Evolutionary conservation across 2,329 filamentous ascomycete species (phyloP).

Genomic region (Huntiella abstrusa): DNA sequence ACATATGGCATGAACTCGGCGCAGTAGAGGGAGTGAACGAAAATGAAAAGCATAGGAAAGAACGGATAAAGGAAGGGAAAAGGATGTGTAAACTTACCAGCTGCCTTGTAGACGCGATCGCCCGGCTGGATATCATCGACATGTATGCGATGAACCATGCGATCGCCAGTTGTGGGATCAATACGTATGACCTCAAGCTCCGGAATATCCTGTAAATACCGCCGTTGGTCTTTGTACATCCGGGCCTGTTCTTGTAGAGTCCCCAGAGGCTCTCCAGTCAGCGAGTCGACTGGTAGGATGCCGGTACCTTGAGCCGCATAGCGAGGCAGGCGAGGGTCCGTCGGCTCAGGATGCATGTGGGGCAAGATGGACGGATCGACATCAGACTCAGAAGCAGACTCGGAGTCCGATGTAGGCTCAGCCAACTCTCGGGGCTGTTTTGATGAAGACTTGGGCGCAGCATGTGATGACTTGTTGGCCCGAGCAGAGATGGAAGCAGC

Average conservation of each 20-base stretch:
- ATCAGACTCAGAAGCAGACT: conserved; percentile 2
- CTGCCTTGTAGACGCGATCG: conserved; percentile 7
- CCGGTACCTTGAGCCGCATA: conserved; percentile 2
- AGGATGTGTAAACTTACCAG: conserved; percentile 3
- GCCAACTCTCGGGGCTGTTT: neutral
- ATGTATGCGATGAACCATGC: conserved; percentile 2
- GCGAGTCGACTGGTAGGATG: conserved; percentile 1
- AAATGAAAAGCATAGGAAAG: neutral
- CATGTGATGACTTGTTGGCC: neutral
- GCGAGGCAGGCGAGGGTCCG: conserved; percentile 1
- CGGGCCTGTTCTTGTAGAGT: conserved; percentile 6
- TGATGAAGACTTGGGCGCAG: too few species aligned
- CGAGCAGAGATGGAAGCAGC: neutral
- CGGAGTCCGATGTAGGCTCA: neutral
- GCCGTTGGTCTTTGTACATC: conserved; percentile 6
- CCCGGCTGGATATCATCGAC: neutral
- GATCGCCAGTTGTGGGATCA: conserved; percentile 1
- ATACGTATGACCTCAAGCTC: conserved; percentile 3
- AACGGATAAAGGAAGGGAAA: neutral
- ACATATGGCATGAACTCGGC: too few species aligned
- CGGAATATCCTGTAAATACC: conserved; percentile 1
- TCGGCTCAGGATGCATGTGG: neutral
- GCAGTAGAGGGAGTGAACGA: neutral
- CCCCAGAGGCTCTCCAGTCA: conserved; percentile 3
- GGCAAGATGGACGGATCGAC: conserved; percentile 3